These are phyloP conservation scores for Paraphaeosphaeria sporulosa DNA, from an alignment of 2,329 filamentous ascomycete species.

Conservation along the genomic window DNA sequence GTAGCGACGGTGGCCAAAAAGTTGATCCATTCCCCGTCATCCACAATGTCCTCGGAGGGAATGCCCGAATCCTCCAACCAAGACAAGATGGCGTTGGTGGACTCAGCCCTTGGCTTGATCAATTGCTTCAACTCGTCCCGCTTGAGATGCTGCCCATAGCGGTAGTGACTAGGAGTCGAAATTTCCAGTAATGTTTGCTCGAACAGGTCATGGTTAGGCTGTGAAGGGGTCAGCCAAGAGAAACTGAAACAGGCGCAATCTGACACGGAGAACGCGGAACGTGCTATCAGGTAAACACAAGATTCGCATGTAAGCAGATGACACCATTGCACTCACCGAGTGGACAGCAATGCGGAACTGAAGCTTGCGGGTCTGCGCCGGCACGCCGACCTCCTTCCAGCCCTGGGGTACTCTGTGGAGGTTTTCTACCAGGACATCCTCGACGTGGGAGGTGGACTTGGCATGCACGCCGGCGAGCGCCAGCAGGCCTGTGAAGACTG, in stretches of 20 bases:
- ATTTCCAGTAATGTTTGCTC: constrained; percentile 68
- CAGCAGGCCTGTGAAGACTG: constrained; percentile 42
- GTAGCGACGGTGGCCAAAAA: constrained; percentile 61
- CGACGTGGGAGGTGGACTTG: constrained; percentile 35
- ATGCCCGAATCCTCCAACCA: constrained; percentile 66
- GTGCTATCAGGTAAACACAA: not conserved
- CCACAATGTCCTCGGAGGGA: constrained; percentile 53
- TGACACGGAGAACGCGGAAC: not conserved
- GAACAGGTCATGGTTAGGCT: constrained; percentile 60
- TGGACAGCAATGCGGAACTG: constrained; percentile 51
- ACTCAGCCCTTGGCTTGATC: constrained; percentile 60
- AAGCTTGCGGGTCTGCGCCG: constrained; percentile 40
- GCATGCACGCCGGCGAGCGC: constrained; percentile 39
- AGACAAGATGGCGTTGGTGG: constrained; percentile 57
- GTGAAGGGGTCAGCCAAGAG: constrained; percentile 33
- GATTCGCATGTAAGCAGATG: not conserved
- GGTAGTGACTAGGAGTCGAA: constrained; percentile 65
- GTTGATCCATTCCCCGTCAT: constrained; percentile 68
- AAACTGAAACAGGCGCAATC: not conserved
- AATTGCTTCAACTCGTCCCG: constrained; percentile 65
- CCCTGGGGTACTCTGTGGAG: constrained; percentile 44
- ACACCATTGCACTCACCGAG: constrained; percentile 37
- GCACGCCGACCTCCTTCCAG: constrained; percentile 46
- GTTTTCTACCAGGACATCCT: constrained; percentile 41
- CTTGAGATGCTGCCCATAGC: constrained; percentile 69